These are phyloP conservation scores for Coprinellus aureogranulatus DNA, from an alignment of 768 basidiomycete species.

Conservation along the genomic window DNA sequence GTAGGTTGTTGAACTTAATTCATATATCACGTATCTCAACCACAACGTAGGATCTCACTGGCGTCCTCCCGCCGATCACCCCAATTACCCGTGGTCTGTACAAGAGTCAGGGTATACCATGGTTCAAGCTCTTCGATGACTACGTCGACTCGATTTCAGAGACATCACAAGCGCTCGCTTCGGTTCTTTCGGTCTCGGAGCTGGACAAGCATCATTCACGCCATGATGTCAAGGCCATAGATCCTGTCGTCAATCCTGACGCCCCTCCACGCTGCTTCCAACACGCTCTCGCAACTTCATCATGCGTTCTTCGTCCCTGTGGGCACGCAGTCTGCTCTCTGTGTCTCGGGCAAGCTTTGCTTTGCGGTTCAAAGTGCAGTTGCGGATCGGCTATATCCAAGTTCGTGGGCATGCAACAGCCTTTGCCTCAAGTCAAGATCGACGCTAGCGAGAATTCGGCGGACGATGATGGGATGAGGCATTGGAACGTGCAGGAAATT, in stretches of 20 bases:
- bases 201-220: slow-evolving; percentile 1
- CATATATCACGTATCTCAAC: not conserved
- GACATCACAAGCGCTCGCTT: not conserved
- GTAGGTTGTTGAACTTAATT: not conserved
- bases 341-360: slow-evolving; percentile 11
- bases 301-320: slow-evolving; percentile 15
- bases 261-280: slow-evolving; percentile 8
- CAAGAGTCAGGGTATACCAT: slow-evolving; percentile 9
- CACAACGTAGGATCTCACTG: slow-evolving; percentile 9
- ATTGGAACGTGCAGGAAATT: slow-evolving; percentile 2
- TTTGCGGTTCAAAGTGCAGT: slow-evolving; percentile 10
- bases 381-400: slow-evolving; percentile 7
- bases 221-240: not conserved
- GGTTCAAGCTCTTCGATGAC: slow-evolving; percentile 14
- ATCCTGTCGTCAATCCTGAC: slow-evolving; percentile 12
- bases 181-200: slow-evolving; percentile 8
- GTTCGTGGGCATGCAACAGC: slow-evolving; percentile 13
- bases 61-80: slow-evolving; percentile 14
- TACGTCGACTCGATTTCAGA: slow-evolving; percentile 4
- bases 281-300: not conserved
- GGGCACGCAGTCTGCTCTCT: slow-evolving; percentile 11
- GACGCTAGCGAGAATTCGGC: not conserved
- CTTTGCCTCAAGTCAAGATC: not conserved
- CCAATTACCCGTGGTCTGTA: slow-evolving; percentile 14
- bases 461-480: not conserved